Base-by-base conservation (phyloP, 208 protist species). In the Endotrypanum monterogeii region DNA sequence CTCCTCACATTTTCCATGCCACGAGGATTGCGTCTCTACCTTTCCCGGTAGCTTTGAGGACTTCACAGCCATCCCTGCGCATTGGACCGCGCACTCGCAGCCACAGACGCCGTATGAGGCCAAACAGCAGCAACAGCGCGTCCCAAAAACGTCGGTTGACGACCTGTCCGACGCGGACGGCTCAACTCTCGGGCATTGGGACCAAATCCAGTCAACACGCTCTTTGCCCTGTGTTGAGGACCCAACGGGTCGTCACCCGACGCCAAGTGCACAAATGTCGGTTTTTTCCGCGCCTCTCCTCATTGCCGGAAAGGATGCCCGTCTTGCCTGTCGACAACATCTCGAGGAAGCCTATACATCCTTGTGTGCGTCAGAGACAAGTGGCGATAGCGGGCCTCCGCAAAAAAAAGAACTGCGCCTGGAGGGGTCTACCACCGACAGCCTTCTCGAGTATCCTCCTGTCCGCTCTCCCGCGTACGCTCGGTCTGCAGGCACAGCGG, bases 361-460 rank as follows among this genome's bases (percentile, higher is more conserved):
- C 28, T 23, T 55, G 5, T 56, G 6, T 35, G 57, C 50, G 18
- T 35, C 74, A 0, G 75, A 80, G 46, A 39, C 28, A 5, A 23
- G 69, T 44, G 69, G 30, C 1, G 76, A 61, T 25, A 72, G 66
- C 66, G 76, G 46, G 23, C 62, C 25, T 0, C 69, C 71, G 1
- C 71, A 75, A 51, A 81, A 76, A 39, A 81, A 75, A 25, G 76
- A 76, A 71, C 41, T 76, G 46, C 76, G 76, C 25, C 51, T 75
- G 20, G 76, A 75, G 71, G 71, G 72, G 20, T 48, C 37, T 66
- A 28, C 14, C 28, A 6, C 55, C 8, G 66, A 57, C n/a, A 58
- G 44, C 9, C 30, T 37, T 41, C 28, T 32, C 41, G 41, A 41
- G 3, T 58, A 68, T 54, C 72, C 58, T 30, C 9, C 41, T 54